A percentile compares a stretch with the other conserved stretches of the same genome.
Conservation (phyloP, 441 rosid genomes). For the Manihot esculenta region DNA sequence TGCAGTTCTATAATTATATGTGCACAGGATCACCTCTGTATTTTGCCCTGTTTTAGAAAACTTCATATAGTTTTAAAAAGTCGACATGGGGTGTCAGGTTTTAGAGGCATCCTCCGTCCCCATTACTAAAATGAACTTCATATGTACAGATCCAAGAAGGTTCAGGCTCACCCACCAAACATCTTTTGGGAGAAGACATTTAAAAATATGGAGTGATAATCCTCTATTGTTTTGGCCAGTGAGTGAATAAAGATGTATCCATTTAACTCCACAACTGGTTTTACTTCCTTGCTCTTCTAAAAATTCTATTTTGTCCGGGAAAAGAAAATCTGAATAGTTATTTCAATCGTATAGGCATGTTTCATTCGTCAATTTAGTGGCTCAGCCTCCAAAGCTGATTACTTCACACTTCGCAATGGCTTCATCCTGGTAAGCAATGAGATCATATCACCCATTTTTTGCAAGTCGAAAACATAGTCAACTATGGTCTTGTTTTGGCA, state of each 20-base stretch:
- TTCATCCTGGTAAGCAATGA: conserved; percentile 27
- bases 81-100: too few species aligned
- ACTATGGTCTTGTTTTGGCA: not conserved
- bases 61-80: too few species aligned
- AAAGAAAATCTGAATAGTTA: too few species aligned
- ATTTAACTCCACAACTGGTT: too few species aligned
- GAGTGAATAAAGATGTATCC: not conserved
- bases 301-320: too few species aligned
- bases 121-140: not conserved
- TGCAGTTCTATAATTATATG: too few species aligned
- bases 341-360: conserved; percentile 24
- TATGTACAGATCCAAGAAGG: conserved; percentile 27
- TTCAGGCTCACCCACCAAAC: conserved; percentile 22
- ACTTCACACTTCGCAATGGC: conserved; percentile 29
- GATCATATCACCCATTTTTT: not conserved
- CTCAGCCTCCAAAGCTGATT: conserved; percentile 30
- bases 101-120: too few species aligned
- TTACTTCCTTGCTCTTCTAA: not conserved
- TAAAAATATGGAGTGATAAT: conserved; percentile 23
- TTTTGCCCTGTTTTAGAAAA: not conserved
- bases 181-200: conserved; percentile 25
- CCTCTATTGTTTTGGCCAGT: conserved; percentile 26
- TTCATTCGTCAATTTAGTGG: conserved; percentile 32
- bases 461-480: too few species aligned
- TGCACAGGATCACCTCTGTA: too few species aligned